A percentile compares a stretch with the other conserved stretches of the same genome.
Conservation (phyloP, 306 rosid species). For the Quercus mongolica region DNA sequence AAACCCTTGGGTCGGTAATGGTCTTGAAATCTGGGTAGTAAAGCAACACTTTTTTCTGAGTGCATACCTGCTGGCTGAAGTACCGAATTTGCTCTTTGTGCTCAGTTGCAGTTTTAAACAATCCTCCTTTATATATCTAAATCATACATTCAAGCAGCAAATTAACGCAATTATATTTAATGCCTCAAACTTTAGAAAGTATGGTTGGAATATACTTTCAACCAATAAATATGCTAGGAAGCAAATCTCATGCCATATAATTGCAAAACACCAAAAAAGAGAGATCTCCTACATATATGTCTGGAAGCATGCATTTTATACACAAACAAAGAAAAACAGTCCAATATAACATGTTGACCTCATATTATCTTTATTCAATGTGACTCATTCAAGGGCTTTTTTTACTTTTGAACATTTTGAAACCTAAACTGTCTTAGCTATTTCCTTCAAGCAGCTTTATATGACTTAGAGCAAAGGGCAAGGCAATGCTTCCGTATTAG, state of each 20-base stretch:
- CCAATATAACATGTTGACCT: background rate
- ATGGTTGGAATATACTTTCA: background rate
- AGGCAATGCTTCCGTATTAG: background rate
- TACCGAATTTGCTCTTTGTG: conserved; percentile 91
- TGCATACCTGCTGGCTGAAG: conserved; percentile 83
- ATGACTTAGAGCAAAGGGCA: background rate
- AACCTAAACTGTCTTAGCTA: background rate
- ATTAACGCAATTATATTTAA: background rate
- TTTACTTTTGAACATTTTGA: background rate
- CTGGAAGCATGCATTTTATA: background rate
- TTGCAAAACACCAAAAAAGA: background rate
- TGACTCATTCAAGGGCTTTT: background rate
- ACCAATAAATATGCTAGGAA: background rate
- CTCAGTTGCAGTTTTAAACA: conserved; percentile 91
- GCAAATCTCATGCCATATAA: background rate
- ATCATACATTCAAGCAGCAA: conserved; percentile 16
- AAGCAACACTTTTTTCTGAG: conserved; percentile 8
- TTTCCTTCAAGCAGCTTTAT: background rate
- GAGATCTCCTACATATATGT: background rate
- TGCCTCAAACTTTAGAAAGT: background rate
- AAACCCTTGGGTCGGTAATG: background rate
- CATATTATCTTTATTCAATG: background rate
- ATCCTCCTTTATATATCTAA: conserved; percentile 82
- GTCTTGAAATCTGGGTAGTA: background rate
- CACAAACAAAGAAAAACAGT: background rate